Evolutionary conservation across 2,329 filamentous ascomycete genomes (phyloP).

Genomic region (Aspergillus carbonarius): DNA sequence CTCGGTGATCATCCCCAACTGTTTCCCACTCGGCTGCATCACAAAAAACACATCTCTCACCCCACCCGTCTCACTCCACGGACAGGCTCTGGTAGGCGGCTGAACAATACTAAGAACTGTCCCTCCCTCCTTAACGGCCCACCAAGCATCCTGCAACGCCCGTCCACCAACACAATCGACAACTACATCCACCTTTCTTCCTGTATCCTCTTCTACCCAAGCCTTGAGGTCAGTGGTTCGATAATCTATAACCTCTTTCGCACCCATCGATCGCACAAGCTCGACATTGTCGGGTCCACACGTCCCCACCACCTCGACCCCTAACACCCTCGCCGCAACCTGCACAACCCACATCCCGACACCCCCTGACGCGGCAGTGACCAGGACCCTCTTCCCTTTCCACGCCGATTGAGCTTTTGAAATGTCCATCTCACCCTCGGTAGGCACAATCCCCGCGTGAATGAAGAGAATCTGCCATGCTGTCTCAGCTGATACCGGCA

Average conservation of each 20-base stretch:
- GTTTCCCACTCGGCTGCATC: conserved; percentile 38
- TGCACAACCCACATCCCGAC: conserved; percentile 49
- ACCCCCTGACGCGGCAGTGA: conserved; percentile 47
- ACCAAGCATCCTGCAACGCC: conserved; percentile 46
- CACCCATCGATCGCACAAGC: conserved; percentile 43
- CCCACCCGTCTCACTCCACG: conserved; percentile 23
- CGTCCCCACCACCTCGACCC: conserved; percentile 42
- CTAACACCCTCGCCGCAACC: conserved; percentile 16
- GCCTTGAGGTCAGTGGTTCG: conserved; percentile 13
- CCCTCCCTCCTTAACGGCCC: conserved; percentile 37
- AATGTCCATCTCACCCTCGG: neutral
- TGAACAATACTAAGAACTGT: conserved; percentile 43
- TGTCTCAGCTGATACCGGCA: conserved; percentile 44
- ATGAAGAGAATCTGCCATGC: conserved; percentile 48
- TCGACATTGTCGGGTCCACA: conserved; percentile 40
- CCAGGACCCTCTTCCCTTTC: conserved; percentile 41
- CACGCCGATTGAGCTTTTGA: conserved; percentile 11
- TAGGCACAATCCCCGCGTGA: conserved; percentile 26
- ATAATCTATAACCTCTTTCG: conserved; percentile 45
- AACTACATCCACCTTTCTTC: conserved; percentile 44
- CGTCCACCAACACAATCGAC: conserved; percentile 47
- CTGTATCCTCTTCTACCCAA: conserved; percentile 31
- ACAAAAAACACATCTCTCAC: conserved; percentile 45
- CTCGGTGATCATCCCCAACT: conserved; percentile 40
- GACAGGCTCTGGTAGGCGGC: conserved; percentile 34